Base-by-base conservation (phyloP, 768 basidiomycete species). In the Amanita thiersii region DNA sequence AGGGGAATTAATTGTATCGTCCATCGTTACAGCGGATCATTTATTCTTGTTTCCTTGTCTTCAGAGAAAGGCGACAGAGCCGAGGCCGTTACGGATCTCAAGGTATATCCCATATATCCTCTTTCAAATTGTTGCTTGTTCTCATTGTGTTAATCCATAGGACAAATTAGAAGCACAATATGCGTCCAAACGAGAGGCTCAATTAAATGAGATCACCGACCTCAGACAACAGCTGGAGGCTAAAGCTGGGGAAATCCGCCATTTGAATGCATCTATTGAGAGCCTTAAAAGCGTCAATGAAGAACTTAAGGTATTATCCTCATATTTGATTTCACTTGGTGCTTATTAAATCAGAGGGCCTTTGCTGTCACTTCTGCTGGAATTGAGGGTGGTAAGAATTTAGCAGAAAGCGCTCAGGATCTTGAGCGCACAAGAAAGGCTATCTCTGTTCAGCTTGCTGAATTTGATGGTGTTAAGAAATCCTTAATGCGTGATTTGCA, bases 381-480 rank as follows among this genome's bases (percentile, higher is more conserved):
- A 37, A 91, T 94, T 51, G 91, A 94, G 58, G 93, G 93, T 40
- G 92, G 93, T 36, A 96, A 90, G 73, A 92, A 88, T 61, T 77
- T 98, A 30, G 96, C 91, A 21, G 90, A 96, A 66, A 92, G 91
- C 54, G 91, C 94, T 2, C 87, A 92, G 64, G 96, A 99, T 64
- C 78, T 97, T 50, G 96, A 99, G 64, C 77, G 94, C 43, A 91
- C 89, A 33, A 79, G 96, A 51, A 97, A 96, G 65, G 88, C 89
- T 9, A 92, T 96, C 65, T 94, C 91, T 48, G 86, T 92, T n/a
- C 94, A 98, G 56, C 80, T 94, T 45, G 89, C 93, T 46, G 96
- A 99, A 58, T 99, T 99, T 61, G 96, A 99, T 58, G 86, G 88
- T 14, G 92, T 96, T 52, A 98, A 98, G 76, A 94, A 96, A 69